These are phyloP conservation scores for Fomitopsis palustris DNA, from an alignment of 1,284 basidiomycete species.

Conservation along the genomic window DNA sequence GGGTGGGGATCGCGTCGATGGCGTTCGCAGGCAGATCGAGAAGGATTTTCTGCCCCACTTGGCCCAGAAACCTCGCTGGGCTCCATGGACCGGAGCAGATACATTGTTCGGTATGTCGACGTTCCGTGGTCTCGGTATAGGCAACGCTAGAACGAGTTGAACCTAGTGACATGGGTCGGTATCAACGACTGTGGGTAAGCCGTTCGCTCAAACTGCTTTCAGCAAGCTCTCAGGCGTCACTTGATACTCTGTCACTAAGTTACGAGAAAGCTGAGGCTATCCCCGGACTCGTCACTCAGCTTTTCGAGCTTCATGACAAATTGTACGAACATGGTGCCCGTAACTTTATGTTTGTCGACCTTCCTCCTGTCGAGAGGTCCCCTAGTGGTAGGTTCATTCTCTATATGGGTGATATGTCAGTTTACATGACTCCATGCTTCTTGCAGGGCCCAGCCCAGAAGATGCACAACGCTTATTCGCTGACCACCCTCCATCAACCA, in stretches of 20 bases:
- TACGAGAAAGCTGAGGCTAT: conserved; percentile 5
- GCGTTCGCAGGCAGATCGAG: conserved; percentile 40
- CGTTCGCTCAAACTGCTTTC: background rate
- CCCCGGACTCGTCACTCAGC: conserved; percentile 18
- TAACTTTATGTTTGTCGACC: conserved; percentile 61
- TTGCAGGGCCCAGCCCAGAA: background rate
- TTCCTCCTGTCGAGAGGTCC: conserved; percentile 52
- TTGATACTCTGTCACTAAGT: background rate
- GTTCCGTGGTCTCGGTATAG: background rate
- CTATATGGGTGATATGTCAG: background rate
- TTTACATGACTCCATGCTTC: background rate
- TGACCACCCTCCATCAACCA: background rate
- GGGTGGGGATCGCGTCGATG: conserved; percentile 40
- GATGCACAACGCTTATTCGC: background rate
- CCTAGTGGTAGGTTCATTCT: conserved; percentile 27
- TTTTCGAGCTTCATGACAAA: conserved; percentile 43
- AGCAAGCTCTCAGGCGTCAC: background rate
- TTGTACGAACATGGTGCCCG: conserved; percentile 50
- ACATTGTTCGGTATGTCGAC: conserved; percentile 43
- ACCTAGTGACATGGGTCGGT: conserved; percentile 59
- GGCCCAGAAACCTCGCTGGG: conserved; percentile 35
- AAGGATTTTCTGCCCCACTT: conserved; percentile 33
- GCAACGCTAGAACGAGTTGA: background rate
- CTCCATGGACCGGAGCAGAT: conserved; percentile 39
- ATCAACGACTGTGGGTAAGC: conserved; percentile 59